A percentile compares a stretch with the other conserved stretches of the same genome.
phyloP scores from a whole-genome alignment of 2,329 filamentous ascomycete genomes.

The Ophiognomonia clavigignenti-juglandacearum region DNA sequence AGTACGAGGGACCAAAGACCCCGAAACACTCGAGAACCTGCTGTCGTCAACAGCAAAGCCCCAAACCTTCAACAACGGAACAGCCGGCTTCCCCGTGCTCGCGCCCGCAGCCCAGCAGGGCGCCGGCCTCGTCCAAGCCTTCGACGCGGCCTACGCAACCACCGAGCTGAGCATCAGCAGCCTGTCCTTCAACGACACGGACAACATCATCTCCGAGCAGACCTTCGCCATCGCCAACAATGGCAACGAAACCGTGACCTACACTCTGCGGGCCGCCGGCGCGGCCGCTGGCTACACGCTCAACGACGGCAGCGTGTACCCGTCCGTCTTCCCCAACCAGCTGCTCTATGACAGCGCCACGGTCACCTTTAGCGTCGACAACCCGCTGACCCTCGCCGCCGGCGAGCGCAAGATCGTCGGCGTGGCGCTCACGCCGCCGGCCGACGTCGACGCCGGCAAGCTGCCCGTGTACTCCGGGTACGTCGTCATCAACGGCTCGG shows the following conservation, averaged over 20 bases:
- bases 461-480: conserved; percentile 45
- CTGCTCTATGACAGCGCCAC: conserved; percentile 35
- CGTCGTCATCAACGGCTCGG: conserved; percentile 38
- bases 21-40: conserved; percentile 42
- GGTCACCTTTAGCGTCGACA: conserved; percentile 31
- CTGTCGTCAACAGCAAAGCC: conserved; percentile 46
- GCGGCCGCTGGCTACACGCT: conserved; percentile 52
- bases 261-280: conserved; percentile 45
- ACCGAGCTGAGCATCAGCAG: conserved; percentile 50
- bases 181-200: conserved; percentile 61
- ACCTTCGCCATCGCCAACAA: conserved; percentile 54
- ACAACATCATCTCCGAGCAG: conserved; percentile 43
- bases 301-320: conserved; percentile 27
- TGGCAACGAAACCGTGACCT: conserved; percentile 42
- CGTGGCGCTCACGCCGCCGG: conserved; percentile 39
- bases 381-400: conserved; percentile 38
- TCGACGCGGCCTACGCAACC: conserved; percentile 51
- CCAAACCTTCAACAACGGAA: conserved; percentile 42
- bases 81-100: conserved; percentile 30
- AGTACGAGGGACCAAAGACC: conserved; percentile 45
- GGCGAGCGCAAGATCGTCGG: conserved; percentile 39
- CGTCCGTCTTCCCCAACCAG: conserved; percentile 41
- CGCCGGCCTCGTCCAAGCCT: conserved; percentile 54
- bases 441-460: conserved; percentile 30
- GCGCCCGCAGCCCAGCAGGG: conserved; percentile 58